Conservation (phyloP, 306 rosid genomes). For the Quercus glauca region DNA sequence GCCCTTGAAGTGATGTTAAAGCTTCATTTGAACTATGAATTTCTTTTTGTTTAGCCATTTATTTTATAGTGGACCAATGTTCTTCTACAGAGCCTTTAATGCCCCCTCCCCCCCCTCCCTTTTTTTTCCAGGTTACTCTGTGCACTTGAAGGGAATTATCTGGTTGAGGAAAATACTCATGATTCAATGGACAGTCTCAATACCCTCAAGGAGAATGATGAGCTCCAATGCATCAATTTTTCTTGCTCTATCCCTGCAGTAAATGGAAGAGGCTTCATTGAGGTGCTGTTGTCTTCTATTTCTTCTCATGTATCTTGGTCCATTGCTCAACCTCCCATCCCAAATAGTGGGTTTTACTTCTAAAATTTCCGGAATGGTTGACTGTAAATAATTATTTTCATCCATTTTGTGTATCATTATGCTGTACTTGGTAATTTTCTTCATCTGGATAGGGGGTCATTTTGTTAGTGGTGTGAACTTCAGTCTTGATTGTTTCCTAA, state of each 20-base stretch:
- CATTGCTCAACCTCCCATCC: not conserved
- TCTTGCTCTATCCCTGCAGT: constrained; percentile 63
- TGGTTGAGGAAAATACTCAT: constrained; percentile 48
- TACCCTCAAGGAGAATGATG: constrained; percentile 43
- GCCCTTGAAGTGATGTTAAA: not conserved
- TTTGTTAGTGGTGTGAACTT: not conserved
- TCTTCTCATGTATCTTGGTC: not conserved
- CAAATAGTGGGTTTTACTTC: not conserved
- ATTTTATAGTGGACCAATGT: constrained; percentile 10
- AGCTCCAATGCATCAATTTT: constrained; percentile 58
- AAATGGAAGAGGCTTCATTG: constrained; percentile 87
- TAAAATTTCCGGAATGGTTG: not conserved
- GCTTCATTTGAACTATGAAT: not conserved
- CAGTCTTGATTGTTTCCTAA: not conserved
- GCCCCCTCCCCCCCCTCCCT: not conserved
- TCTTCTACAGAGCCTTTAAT: not conserved
- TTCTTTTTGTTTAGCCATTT: not conserved
- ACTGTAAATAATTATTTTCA: not conserved
- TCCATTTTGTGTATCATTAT: not conserved
- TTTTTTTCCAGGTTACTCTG: constrained; percentile 62
- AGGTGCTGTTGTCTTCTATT: constrained; percentile 46
- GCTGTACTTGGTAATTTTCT: not conserved
- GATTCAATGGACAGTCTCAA: constrained; percentile 43
- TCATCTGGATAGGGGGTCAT: not conserved
- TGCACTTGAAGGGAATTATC: constrained; percentile 80